Base-by-base conservation (phyloP, 2,329 filamentous ascomycete genomes). In the Myriangium duriaei region DNA sequence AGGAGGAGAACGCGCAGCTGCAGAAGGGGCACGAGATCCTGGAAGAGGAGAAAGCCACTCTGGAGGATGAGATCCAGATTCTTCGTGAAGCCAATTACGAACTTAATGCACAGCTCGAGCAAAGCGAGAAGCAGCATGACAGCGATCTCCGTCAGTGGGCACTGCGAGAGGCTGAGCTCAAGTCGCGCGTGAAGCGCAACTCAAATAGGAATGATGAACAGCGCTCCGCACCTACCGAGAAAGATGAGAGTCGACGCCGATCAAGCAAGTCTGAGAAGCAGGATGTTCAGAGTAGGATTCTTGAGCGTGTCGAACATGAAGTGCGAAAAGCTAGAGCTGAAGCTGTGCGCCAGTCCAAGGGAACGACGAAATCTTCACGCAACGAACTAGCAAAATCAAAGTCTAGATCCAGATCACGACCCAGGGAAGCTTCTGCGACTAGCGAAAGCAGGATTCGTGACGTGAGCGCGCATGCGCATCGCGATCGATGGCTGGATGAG, bases 21-120 rank as follows among this genome's bases (percentile, higher is more conserved):
- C 76, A 94, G 42, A 88, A 96, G 57, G 88, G 96, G 53, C 77
- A 85, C 39, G 91, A 98, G 55, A 86, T 96, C 47, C 68, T 95
- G 4, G 86, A 95, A 49, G 67, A 78, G 47, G 69, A 98, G 18
- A 76, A 87, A 30, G 79, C 71, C 3, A 13, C 30, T 1, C 28
- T 58, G 34, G 47, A 47, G 36, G 40, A 47, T 49, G 91, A 98
- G 57, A 96, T 98, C 40, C 53, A 60, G 19, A 51, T 52, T 3
- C 55, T 67, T 37, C 53, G 57, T 18, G 32, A 55, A 1, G 58
- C 63, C 35, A 64, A 64, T 26, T 52, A 60, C 32, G 52, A 58
- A 17, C 52, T 66, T 34, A 57, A 58, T 10, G 42, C 51, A 5
- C 55, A 63, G 38, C 49, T 64, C 11, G 50, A 53, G 3, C 51